Evolutionary conservation across 768 basidiomycete species (phyloP).

Genomic region (Exsudoporus frostii): DNA sequence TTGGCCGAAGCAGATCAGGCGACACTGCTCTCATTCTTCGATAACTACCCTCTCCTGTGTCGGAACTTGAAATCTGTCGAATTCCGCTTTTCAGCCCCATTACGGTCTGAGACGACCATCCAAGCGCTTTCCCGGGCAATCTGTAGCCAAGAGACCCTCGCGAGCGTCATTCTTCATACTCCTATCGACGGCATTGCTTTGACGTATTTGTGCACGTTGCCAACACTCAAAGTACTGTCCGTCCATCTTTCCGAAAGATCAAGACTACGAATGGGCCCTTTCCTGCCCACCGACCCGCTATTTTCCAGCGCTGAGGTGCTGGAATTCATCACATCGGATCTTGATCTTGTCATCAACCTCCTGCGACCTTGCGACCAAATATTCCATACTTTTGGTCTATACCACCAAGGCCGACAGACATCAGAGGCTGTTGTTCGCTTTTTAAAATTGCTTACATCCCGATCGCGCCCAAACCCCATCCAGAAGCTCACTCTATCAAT

Average conservation of each 20-base stretch:
- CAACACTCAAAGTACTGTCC: conserved; percentile 4
- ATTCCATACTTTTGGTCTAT: conserved; percentile 6
- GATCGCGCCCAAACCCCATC: not conserved
- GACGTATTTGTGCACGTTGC: conserved; percentile 1
- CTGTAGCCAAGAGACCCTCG: not conserved
- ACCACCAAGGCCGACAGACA: not conserved
- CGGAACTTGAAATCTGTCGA: conserved; percentile 1
- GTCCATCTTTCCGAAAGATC: not conserved
- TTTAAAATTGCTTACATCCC: conserved; percentile 2
- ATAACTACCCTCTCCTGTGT: conserved; percentile 3
- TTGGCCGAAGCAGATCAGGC: conserved; percentile 4
- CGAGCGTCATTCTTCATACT: not conserved
- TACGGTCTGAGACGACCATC: not conserved
- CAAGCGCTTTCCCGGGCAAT: conserved; percentile 8
- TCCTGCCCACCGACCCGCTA: not conserved
- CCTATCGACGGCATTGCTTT: conserved; percentile 5
- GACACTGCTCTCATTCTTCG: conserved; percentile 7
- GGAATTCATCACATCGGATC: not conserved
- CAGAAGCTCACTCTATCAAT: not conserved
- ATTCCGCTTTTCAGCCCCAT: not conserved
- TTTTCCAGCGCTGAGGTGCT: not conserved
- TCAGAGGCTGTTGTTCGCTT: not conserved
- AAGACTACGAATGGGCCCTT: not conserved
- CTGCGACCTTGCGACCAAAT: conserved; percentile 5
- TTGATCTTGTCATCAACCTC: conserved; percentile 7